phyloP scores from a whole-genome alignment of 2,329 filamentous ascomycete genomes.

The Chalara sp. region DNA sequence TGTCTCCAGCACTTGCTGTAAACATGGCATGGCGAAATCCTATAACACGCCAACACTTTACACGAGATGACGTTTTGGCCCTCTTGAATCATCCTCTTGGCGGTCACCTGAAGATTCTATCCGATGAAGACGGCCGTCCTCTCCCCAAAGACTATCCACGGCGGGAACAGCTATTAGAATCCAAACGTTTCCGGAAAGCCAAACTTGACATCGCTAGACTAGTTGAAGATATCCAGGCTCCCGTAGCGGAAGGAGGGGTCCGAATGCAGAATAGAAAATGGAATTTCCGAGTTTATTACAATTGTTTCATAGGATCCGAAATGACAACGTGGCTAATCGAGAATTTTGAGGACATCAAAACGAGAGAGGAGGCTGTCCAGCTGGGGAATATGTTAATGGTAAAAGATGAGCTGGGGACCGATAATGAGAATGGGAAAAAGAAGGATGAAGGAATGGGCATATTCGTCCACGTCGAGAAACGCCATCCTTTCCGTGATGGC shows the following conservation, averaged over 20 bases:
- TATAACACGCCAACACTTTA: too few species aligned
- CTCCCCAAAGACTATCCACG: constrained; percentile 29
- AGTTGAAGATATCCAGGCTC: constrained; percentile 85
- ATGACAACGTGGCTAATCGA: constrained; percentile 93
- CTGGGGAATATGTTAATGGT: constrained; percentile 87
- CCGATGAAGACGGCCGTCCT: too few species aligned
- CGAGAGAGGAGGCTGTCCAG: constrained; percentile 81
- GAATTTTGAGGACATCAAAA: constrained; percentile 89
- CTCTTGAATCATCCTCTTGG: too few species aligned
- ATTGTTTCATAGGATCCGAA: constrained; percentile 92
- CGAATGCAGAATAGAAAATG: constrained; percentile 86
- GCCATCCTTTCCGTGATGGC: constrained; percentile 89
- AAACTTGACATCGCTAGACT: constrained; percentile 70
- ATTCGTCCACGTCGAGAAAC: constrained; percentile 86
- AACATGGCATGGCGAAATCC: too few species aligned
- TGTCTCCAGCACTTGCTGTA: too few species aligned
- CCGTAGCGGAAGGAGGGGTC: constrained; percentile 69
- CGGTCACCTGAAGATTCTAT: too few species aligned
- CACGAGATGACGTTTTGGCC: too few species aligned
- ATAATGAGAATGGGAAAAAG: constrained; percentile 27
- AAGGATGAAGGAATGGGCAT: constrained; percentile 57
- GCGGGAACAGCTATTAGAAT: constrained; percentile 67
- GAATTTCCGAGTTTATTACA: constrained; percentile 85
- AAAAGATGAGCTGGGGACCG: constrained; percentile 37
- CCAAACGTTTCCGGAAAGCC: constrained; percentile 73